These are phyloP conservation scores for Phialophora macrospora DNA, from an alignment of 2,329 filamentous ascomycete genomes.

Conservation along the genomic window DNA sequence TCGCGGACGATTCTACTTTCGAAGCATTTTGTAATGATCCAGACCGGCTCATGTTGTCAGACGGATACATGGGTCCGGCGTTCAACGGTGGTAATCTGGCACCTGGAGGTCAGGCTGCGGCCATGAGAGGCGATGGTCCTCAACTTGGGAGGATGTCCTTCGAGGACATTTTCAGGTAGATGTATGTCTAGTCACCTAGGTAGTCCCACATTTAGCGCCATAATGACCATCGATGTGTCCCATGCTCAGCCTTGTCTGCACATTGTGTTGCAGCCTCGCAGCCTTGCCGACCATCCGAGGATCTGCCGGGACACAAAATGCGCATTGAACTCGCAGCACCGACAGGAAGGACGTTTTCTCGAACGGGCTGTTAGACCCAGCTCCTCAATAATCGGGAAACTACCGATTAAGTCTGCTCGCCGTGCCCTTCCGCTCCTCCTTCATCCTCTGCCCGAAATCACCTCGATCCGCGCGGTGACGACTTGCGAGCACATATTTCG, in stretches of 20 bases:
- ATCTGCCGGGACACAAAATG: slow-evolving; percentile 9
- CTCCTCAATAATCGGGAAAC: not conserved
- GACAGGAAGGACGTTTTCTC: not conserved
- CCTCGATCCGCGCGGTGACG: not conserved
- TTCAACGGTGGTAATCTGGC: slow-evolving; percentile 18
- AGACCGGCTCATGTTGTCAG: slow-evolving; percentile 42
- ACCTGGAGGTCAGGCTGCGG: not conserved
- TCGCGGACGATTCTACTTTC: slow-evolving; percentile 51
- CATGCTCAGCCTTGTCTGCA: slow-evolving; percentile 1
- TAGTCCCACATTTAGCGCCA: not conserved
- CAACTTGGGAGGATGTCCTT: slow-evolving; percentile 15
- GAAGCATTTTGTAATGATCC: slow-evolving; percentile 54
- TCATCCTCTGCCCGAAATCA: not conserved
- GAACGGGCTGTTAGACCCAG: not conserved
- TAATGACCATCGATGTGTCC: not conserved
- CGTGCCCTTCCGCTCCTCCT: not conserved
- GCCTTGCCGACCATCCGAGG: slow-evolving; percentile 7
- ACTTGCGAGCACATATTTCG: not conserved
- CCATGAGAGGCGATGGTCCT: not conserved
- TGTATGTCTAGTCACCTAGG: not conserved
- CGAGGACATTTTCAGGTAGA: slow-evolving; percentile 13
- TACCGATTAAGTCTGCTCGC: not conserved
- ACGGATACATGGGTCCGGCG: slow-evolving; percentile 24
- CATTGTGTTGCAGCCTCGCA: not conserved
- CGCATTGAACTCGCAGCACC: not conserved